phyloP scores from a whole-genome alignment of 2,329 filamentous ascomycete species.

The Stachybotrys chartarum region DNA sequence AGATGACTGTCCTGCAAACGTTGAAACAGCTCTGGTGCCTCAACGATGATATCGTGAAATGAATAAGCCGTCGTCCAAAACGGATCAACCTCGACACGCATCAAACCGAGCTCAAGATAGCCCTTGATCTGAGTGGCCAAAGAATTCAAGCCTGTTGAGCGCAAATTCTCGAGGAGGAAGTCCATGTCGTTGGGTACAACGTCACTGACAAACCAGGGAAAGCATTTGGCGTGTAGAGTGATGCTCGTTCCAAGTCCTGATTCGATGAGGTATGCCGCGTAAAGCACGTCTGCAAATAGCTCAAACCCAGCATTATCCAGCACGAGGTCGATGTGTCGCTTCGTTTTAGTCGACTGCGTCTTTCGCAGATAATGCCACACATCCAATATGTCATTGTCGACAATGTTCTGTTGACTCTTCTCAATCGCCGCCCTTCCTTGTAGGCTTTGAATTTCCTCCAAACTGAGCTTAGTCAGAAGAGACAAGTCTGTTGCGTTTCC shows the following conservation, averaged over 20 bases:
- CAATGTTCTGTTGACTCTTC: slow-evolving; percentile 58
- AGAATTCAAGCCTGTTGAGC: slow-evolving; percentile 1
- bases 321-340: slow-evolving; percentile 59
- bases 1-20: slow-evolving; percentile 56
- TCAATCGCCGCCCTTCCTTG: slow-evolving; percentile 53
- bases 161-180: neutral
- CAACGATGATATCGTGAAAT: slow-evolving; percentile 55
- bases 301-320: slow-evolving; percentile 68
- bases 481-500: slow-evolving; percentile 63
- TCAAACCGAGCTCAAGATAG: slow-evolving; percentile 1
- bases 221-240: slow-evolving; percentile 59
- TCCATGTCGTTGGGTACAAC: slow-evolving; percentile 56
- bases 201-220: slow-evolving; percentile 67
- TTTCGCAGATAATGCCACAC: slow-evolving; percentile 39
- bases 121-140: slow-evolving; percentile 1
- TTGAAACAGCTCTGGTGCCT: slow-evolving; percentile 44
- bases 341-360: slow-evolving; percentile 18
- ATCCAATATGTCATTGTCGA: slow-evolving; percentile 55
- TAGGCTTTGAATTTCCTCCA: slow-evolving; percentile 62
- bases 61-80: slow-evolving; percentile 57
- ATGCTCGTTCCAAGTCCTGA: slow-evolving; percentile 55
- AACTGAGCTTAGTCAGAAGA: slow-evolving; percentile 55
- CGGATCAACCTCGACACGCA: slow-evolving; percentile 21
- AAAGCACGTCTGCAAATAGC: slow-evolving; percentile 60
- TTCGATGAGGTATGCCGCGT: slow-evolving; percentile 59